Conservation (phyloP, 306 rosid genomes). For the Prunus davidiana region DNA sequence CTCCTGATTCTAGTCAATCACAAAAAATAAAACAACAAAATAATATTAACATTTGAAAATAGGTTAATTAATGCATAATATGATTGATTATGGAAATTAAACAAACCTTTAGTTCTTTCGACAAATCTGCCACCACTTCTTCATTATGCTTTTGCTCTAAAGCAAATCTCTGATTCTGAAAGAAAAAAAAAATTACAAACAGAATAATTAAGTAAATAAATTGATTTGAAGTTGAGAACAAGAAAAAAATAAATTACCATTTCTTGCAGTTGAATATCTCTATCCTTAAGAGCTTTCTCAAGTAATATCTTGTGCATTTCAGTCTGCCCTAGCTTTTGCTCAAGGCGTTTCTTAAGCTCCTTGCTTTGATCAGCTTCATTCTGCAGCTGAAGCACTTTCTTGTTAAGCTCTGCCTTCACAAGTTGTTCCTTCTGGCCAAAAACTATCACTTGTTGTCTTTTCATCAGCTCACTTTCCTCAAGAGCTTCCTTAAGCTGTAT, state of each 20-base stretch:
- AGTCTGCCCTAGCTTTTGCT: neutral
- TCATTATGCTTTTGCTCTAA: conserved; percentile 53
- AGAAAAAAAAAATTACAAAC: neutral
- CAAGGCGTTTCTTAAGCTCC: neutral
- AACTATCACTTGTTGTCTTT: neutral
- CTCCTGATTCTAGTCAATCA: conserved; percentile 33
- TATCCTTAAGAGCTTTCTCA: neutral
- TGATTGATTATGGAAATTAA: neutral
- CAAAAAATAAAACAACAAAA: neutral
- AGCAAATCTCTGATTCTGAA: conserved; percentile 53
- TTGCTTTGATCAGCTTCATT: neutral
- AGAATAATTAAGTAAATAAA: neutral
- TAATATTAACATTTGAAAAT: neutral
- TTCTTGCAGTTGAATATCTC: conserved; percentile 43
- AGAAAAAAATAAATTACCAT: conserved; percentile 34
- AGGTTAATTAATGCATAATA: neutral
- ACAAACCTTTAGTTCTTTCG: conserved; percentile 50
- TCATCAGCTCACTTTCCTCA: neutral
- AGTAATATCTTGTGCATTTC: neutral
- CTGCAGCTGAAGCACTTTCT: neutral
- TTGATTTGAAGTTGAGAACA: neutral
- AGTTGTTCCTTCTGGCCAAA: neutral
- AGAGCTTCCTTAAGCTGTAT: neutral
- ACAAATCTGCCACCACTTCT: conserved; percentile 38
- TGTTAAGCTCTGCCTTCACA: neutral